These are phyloP conservation scores for Suillus fuscotomentosus DNA, from an alignment of 768 basidiomycete species.

Conservation along the genomic window DNA sequence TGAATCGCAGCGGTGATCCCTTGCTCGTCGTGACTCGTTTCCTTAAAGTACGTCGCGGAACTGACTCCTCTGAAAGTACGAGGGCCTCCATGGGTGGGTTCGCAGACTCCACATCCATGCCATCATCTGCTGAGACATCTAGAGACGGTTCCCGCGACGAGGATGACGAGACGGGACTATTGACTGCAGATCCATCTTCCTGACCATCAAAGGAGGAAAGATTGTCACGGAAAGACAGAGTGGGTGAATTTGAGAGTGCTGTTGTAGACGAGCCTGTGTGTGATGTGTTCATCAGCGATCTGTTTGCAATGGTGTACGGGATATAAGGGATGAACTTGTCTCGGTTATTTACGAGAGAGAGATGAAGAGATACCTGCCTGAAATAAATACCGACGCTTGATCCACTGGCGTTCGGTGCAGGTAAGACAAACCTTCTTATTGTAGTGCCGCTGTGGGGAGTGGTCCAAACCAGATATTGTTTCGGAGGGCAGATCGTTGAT, in stretches of 20 bases:
- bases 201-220: constrained; percentile 32
- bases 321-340: neutral
- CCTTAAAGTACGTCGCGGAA: constrained; percentile 28
- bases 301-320: neutral
- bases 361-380: constrained; percentile 11
- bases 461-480: constrained; percentile 14
- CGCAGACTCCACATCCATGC: constrained; percentile 22
- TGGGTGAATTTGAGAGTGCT: constrained; percentile 23
- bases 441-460: constrained; percentile 12
- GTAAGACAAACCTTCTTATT: constrained; percentile 12
- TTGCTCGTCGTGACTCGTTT: constrained; percentile 18
- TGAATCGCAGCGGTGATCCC: constrained; percentile 26
- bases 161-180: constrained; percentile 31
- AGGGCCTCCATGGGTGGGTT: constrained; percentile 27
- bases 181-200: constrained; percentile 26
- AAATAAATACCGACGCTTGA: constrained; percentile 7
- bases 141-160: constrained; percentile 31
- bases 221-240: constrained; percentile 30
- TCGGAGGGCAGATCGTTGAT: neutral
- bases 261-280: constrained; percentile 19
- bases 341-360: neutral
- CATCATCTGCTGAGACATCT: constrained; percentile 24
- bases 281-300: constrained; percentile 1
- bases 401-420: constrained; percentile 12
- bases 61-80: constrained; percentile 19